Base-by-base conservation (phyloP, 495 filamentous ascomycete species). In the Neurospora hispaniola region DNA sequence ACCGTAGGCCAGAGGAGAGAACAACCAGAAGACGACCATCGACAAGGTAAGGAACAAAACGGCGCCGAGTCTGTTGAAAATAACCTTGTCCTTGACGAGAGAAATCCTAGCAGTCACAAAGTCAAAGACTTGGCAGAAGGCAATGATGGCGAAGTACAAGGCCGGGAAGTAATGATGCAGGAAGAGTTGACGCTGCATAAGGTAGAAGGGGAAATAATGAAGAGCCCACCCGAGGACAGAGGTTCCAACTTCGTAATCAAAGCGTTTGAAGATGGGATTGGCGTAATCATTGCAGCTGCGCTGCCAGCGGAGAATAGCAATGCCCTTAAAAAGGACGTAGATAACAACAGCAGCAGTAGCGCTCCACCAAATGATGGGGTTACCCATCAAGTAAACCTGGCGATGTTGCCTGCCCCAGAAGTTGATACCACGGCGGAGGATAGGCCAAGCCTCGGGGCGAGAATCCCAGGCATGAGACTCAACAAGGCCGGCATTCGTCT, bases 381-480 rank as follows among this genome's bases (percentile, higher is more conserved):
- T 99, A 71, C 96, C 96, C 62, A 97, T 90, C 7, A 99, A 90
- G 80, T 99, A 99, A 75, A 99, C 92, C 83, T 99, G 96, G 74
- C 94, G 92, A 78, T 97, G 85, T 72, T 97, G 88, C 77, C 92
- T 94, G 73, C 96, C 96, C 96, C 96, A 99, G 88, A 99, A 99
- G 84, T 99, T 99, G 87, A 99, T 99, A 73, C 96, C 96, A 74
- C 96, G 94, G 74, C 89, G 89, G 71, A 99, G 88, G 71, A 97
- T 89, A 20, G 96, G 96, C 96, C 96, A 99, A 23, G 93, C 94
- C 18, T 90, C 89, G 14, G 96, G 96, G 42, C 96, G 91, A 68
- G 96, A 98, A 81, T 99, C 96, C 96, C 96, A 99, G 69, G 94
- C 93, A 78, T 99, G 96, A 46, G 94, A 97, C 79, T 98, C 96